Evolutionary conservation across 2,329 filamentous ascomycete genomes (phyloP).

Genomic region (Gliomastix tumulicola): DNA sequence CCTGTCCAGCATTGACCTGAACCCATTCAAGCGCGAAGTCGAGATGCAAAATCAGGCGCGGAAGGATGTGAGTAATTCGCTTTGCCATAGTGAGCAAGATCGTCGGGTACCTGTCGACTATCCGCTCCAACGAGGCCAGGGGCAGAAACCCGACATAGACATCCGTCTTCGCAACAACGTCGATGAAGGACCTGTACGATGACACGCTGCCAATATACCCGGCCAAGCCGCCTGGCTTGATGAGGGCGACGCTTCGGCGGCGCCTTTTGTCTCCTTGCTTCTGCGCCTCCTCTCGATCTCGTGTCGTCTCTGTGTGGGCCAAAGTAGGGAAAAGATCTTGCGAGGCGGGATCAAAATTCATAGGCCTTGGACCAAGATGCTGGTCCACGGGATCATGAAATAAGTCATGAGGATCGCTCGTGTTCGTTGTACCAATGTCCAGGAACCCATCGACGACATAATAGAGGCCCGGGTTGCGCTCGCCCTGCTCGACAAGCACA

Average conservation of each 20-base stretch:
- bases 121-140: constrained; percentile 75
- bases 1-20: constrained; percentile 89
- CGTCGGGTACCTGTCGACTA: constrained; percentile 88
- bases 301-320: constrained; percentile 15
- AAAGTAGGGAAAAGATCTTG: constrained; percentile 18
- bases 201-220: constrained; percentile 94
- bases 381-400: constrained; percentile 12
- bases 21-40: constrained; percentile 99
- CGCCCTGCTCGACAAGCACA: constrained; percentile 90
- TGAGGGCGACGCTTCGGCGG: constrained; percentile 73
- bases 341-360: constrained; percentile 12
- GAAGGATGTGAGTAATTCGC: constrained; percentile 79
- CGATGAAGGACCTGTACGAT: constrained; percentile 91
- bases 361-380: constrained; percentile 9
- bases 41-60: constrained; percentile 86
- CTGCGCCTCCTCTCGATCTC: constrained; percentile 25
- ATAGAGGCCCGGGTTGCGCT: constrained; percentile 92
- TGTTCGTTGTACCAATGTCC: constrained; percentile 74
- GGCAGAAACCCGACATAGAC: constrained; percentile 96
- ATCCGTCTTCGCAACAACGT: constrained; percentile 95
- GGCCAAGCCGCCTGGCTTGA: constrained; percentile 89
- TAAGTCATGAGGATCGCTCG: constrained; percentile 17
- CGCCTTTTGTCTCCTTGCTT: constrained; percentile 27
- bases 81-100: constrained; percentile 95
- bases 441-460: constrained; percentile 97